A percentile compares a stretch with the other conserved stretches of the same genome.
These are phyloP conservation scores for Eleusine indica DNA, from an alignment of 176 grass and related monocot genomes.

Conservation along the genomic window DNA sequence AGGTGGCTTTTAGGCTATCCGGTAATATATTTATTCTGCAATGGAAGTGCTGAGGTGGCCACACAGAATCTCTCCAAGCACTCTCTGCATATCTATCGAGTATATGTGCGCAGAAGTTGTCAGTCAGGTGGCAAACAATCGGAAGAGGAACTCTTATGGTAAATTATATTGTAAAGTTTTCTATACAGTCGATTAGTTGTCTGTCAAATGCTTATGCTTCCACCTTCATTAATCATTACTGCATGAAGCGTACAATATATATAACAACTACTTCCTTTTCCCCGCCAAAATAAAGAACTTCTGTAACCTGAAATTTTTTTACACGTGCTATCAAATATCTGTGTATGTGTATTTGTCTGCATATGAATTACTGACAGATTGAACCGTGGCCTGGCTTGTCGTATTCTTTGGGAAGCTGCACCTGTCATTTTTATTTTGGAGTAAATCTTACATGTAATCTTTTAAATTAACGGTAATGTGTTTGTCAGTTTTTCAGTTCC, in stretches of 20 bases:
- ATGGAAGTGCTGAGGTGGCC: slow-evolving; percentile 49
- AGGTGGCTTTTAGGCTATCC: slow-evolving; percentile 98
- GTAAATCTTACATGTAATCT: background rate
- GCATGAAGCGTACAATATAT: background rate
- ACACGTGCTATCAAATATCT: too few species aligned
- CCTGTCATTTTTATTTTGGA: too few species aligned
- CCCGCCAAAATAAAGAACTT: too few species aligned
- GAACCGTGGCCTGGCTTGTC: too few species aligned
- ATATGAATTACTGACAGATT: too few species aligned
- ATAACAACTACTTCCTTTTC: too few species aligned
- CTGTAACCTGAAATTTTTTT: too few species aligned
- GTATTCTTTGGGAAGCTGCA: too few species aligned
- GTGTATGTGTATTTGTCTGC: too few species aligned
- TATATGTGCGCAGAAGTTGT: slow-evolving; percentile 51
- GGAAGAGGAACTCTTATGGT: slow-evolving; percentile 86
- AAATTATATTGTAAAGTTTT: background rate
- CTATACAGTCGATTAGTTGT: slow-evolving; percentile 9
- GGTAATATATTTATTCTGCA: slow-evolving; percentile 74
- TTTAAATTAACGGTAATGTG: slow-evolving; percentile 20
- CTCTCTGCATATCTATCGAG: slow-evolving; percentile 77
- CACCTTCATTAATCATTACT: background rate
- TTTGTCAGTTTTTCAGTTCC: slow-evolving; percentile 82
- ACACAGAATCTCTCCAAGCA: slow-evolving; percentile 57
- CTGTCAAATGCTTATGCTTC: slow-evolving; percentile 32
- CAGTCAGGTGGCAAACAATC: slow-evolving; percentile 34